phyloP scores from a whole-genome alignment of 768 basidiomycete genomes.

The Mycena pura region DNA sequence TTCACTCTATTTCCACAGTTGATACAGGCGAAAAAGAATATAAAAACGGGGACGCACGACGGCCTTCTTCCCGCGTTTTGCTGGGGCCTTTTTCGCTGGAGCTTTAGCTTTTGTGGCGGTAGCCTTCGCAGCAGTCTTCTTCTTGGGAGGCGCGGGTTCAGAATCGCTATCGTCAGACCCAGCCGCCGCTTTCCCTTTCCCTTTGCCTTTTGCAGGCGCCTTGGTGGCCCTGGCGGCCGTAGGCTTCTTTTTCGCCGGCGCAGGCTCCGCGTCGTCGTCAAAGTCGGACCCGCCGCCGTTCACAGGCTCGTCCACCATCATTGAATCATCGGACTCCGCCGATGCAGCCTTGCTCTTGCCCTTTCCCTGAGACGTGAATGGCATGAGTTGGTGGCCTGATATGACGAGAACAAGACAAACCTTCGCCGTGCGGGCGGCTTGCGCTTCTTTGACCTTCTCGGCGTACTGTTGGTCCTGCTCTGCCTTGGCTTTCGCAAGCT shows the following conservation, averaged over 20 bases:
- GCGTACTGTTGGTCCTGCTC: conserved; percentile 68
- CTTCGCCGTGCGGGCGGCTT: conserved; percentile 51
- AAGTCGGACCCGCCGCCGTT: conserved; percentile 58
- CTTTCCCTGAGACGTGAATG: conserved; percentile 50
- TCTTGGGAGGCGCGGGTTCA: no score
- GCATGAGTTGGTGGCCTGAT: background rate
- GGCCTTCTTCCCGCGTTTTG: conserved; percentile 61
- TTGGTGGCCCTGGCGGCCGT: conserved; percentile 46
- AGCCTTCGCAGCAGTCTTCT: no score
- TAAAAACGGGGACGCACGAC: conserved; percentile 35
- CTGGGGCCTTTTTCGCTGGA: conserved; percentile 48
- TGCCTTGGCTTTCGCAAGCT: conserved; percentile 78
- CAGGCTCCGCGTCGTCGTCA: conserved; percentile 56
- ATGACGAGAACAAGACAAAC: conserved; percentile 32
- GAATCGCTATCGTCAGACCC: no score
- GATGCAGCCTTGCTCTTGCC: conserved; percentile 52
- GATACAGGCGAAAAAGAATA: background rate
- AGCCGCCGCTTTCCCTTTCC: no score
- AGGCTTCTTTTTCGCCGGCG: conserved; percentile 52
- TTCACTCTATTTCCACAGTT: conserved; percentile 44
- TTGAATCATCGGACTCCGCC: conserved; percentile 72
- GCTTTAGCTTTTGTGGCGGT: conserved; percentile 48
- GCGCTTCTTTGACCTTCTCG: conserved; percentile 50
- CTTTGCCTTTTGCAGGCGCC: conserved; percentile 34
- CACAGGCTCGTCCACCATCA: conserved; percentile 73